A percentile compares a stretch with the other conserved stretches of the same genome.
Evolutionary conservation across 495 filamentous ascomycete genomes (phyloP).

Genomic region (Copromyces sp.): DNA sequence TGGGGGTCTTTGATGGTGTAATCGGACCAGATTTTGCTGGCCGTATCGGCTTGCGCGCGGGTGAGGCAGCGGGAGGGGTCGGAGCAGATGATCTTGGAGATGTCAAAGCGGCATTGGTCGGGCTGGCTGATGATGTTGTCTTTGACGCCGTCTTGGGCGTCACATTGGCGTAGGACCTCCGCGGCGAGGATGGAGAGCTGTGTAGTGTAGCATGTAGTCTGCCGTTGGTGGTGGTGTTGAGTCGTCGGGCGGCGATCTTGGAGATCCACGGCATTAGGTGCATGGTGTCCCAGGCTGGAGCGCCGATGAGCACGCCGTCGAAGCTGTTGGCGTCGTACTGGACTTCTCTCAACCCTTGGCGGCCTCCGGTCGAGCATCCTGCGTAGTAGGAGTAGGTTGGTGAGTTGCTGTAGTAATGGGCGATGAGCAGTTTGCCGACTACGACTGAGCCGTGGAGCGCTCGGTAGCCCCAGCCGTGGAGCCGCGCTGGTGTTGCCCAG

Average conservation of each 20-base stretch:
- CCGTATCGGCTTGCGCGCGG: constrained; percentile 43
- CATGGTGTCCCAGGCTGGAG: constrained; percentile 31
- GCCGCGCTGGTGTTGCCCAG: constrained; percentile 37
- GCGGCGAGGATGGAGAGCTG: constrained; percentile 43
- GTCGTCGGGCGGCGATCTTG: constrained; percentile 29
- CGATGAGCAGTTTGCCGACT: constrained; percentile 32
- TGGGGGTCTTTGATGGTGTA: constrained; percentile 36
- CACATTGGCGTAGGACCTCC: constrained; percentile 56
- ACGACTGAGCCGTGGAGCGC: constrained; percentile 42
- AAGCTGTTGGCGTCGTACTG: constrained; percentile 47
- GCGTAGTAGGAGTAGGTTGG: constrained; percentile 43
- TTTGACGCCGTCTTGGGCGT: constrained; percentile 48
- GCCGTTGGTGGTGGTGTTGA: constrained; percentile 32
- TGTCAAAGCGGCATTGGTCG: constrained; percentile 45
- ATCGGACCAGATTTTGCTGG: constrained; percentile 43
- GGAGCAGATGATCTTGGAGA: constrained; percentile 44
- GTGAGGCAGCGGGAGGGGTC: constrained; percentile 42
- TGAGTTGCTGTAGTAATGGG: constrained; percentile 32
- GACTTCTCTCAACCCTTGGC: constrained; percentile 45
- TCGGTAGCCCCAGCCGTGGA: constrained; percentile 38
- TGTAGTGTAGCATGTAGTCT: constrained; percentile 45
- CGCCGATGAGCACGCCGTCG: constrained; percentile 50
- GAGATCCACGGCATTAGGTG: constrained; percentile 37
- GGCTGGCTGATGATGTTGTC: constrained; percentile 59
- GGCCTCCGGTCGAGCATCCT: constrained; percentile 49